Evolutionary conservation across 148 eudicot genomes (phyloP).

Genomic region (Arbutus unedo): DNA sequence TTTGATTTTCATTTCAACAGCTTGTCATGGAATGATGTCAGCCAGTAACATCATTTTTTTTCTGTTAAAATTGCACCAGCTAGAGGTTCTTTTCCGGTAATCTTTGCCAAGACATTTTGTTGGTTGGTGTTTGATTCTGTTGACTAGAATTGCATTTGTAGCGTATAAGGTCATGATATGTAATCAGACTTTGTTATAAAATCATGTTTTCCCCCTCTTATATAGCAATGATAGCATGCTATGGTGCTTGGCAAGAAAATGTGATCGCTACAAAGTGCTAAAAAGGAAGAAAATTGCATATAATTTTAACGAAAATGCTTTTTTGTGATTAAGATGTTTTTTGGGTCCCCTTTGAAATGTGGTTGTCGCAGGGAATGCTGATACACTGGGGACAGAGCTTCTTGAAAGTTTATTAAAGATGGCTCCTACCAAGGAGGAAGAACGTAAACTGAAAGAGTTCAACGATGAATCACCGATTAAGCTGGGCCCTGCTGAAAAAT

Average conservation of each 20-base stretch:
- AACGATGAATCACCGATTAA: conserved; percentile 60
- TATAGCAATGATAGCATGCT: neutral
- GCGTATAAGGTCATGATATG: neutral
- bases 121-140: conserved; percentile 29
- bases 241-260: neutral
- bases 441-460: conserved; percentile 59
- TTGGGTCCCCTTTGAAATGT: neutral
- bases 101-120: conserved; percentile 10
- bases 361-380: conserved; percentile 56
- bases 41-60: neutral
- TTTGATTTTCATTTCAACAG: neutral
- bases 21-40: neutral
- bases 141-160: conserved; percentile 2
- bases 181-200: neutral
- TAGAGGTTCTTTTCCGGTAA: neutral
- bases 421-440: conserved; percentile 89
- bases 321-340: neutral
- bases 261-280: neutral
- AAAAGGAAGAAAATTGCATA: neutral
- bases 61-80: neutral
- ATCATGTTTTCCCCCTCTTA: neutral
- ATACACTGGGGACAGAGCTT: conserved; percentile 71
- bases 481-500: conserved; percentile 85
- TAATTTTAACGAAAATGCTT: neutral
- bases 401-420: conserved; percentile 83